Percentiles rank a stretch among this genome's conserved stretches.
Evolutionary conservation across 495 filamentous ascomycete genomes (phyloP).

Genomic region (Cercophora sp.): DNA sequence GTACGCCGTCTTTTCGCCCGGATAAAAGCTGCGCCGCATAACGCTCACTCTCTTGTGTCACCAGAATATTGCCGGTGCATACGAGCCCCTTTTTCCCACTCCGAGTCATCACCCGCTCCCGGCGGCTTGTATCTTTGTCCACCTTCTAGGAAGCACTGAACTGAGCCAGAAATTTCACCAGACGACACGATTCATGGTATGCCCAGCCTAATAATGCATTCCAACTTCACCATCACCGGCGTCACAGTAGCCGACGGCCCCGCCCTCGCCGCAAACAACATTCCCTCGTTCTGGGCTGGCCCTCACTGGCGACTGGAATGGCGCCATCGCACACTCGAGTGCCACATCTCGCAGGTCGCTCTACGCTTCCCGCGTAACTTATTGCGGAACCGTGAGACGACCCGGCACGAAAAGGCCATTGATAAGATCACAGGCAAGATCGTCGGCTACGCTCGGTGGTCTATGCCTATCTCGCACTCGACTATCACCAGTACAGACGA

Average conservation of each 20-base stretch:
- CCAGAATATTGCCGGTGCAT: no score
- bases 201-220: no score
- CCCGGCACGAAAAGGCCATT: conserved; percentile 31
- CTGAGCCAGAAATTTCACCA: no score
- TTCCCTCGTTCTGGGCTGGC: conserved; percentile 29
- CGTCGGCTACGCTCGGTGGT: conserved; percentile 31
- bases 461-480: not conserved
- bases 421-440: conserved; percentile 22
- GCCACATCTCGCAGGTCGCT: conserved; percentile 19
- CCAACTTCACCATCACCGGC: conserved; percentile 9
- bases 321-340: conserved; percentile 23
- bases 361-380: conserved; percentile 23
- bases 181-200: no score
- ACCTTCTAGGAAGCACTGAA: no score
- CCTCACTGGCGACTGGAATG: conserved; percentile 25
- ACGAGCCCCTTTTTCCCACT: no score
- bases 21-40: no score
- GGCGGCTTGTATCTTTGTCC: no score
- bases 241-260: conserved; percentile 19
- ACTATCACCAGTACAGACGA: conserved; percentile 14
- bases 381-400: conserved; percentile 15
- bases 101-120: no score
- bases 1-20: no score
- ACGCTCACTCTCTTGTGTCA: no score
- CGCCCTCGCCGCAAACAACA: conserved; percentile 24